These are phyloP conservation scores for Anacardium occidentale DNA, from an alignment of 345 rosid genomes.

Conservation along the genomic window DNA sequence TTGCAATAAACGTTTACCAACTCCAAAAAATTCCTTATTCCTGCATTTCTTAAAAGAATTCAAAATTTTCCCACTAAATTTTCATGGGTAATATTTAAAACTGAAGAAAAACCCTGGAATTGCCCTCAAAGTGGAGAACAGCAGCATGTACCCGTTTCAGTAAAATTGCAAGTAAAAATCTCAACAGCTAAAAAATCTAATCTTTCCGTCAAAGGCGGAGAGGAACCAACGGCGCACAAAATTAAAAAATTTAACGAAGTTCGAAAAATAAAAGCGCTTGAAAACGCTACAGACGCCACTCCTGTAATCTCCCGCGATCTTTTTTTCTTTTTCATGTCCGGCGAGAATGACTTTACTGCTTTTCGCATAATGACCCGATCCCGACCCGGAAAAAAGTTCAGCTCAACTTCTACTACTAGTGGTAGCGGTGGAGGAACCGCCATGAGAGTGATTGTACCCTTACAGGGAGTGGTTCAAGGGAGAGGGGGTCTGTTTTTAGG, in stretches of 20 bases:
- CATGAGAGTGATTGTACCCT: slow-evolving; percentile 92
- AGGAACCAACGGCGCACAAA: slow-evolving; percentile 33
- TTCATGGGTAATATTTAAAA: too few species aligned
- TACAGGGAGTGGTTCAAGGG: slow-evolving; percentile 92
- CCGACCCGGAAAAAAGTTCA: slow-evolving; percentile 43
- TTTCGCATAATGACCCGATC: slow-evolving; percentile 55
- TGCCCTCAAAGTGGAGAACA: neutral
- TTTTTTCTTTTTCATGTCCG: slow-evolving; percentile 5
- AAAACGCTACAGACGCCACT: neutral
- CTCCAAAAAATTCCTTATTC: too few species aligned
- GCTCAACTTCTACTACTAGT: slow-evolving; percentile 19
- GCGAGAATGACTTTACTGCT: slow-evolving; percentile 21
- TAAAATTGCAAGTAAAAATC: neutral
- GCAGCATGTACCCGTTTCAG: neutral
- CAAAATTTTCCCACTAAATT: too few species aligned
- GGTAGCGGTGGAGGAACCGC: slow-evolving; percentile 57
- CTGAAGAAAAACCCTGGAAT: neutral
- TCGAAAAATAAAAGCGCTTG: neutral
- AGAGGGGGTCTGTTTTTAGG: slow-evolving; percentile 90
- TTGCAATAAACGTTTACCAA: neutral
- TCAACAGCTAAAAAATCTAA: slow-evolving; percentile 38
- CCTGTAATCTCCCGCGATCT: slow-evolving; percentile 25
- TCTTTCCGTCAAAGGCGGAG: slow-evolving; percentile 19
- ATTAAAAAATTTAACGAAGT: neutral
- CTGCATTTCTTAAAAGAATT: too few species aligned